Evolutionary conservation across 163 green algal genomes (phyloP), one percentile per base, ranked within the genome.

Genomic region (Volvox carteri): DNA sequence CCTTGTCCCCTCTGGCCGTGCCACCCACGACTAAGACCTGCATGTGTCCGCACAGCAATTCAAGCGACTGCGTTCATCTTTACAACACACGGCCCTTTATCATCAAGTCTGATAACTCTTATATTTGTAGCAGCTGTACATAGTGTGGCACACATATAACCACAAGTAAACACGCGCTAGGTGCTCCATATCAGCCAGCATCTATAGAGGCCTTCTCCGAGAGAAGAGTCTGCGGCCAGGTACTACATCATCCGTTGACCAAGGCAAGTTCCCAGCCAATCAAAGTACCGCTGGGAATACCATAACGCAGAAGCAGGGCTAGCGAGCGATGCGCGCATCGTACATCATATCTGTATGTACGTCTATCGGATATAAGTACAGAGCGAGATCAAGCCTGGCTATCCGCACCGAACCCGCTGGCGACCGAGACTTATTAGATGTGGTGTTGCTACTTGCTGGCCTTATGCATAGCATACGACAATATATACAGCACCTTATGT

Each of bases 21-120:
- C 78, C 78, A 0, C 78, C 78, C 23, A 73, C 58, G 4, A 76
- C 23, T 1, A 86, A 54, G 5, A 74, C 78, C 78, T 86, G 56
- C 39, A 65, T 19, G n/a, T n/a, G n/a, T n/a, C n/a, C 54, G 7
- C 5, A 19, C 54, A 12, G 5, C 5, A 11, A 65, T 19, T 5
- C 54, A 11, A 2, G 19, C 25, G 54, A 65, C 54, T 23, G 8
- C 54, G 54, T 30, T 19, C 6, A 23, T 25, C 50, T 25, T 60
- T 25, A 60, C 12, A 60, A 60, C 50, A 60, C 19, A 65, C 54
- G 2, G 5, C 25, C 54, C 28, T 65, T 4, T 23, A 65, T 8
- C 12, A 25, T 25, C 25, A 30, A 19, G 54, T 19, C 5, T 19
- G 28, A 65, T 30, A 65, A 28, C 54, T 19, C 7, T 4, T 23